A percentile compares a stretch with the other conserved stretches of the same genome.
These are phyloP conservation scores for Sutorius eximius DNA, from an alignment of 1,284 basidiomycete species.

Conservation along the genomic window DNA sequence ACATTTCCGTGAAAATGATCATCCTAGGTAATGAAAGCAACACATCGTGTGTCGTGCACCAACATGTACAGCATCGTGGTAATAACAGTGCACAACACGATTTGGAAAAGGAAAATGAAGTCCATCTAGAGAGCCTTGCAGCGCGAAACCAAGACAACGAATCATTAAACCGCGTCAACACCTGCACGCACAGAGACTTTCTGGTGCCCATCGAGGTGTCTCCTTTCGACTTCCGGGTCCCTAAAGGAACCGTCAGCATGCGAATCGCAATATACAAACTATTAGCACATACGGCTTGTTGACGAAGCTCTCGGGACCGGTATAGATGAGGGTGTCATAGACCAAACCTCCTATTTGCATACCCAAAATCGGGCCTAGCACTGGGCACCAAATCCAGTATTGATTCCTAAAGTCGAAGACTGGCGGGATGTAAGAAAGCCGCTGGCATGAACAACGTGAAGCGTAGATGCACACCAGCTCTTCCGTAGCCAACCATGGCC, in stretches of 20 bases:
- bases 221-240: constrained; percentile 8
- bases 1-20: background rate
- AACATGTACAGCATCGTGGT: too few species aligned
- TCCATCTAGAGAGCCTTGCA: background rate
- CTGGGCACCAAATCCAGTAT: constrained; percentile 78
- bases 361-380: constrained; percentile 59
- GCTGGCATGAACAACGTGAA: background rate
- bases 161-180: constrained; percentile 33
- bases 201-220: constrained; percentile 15
- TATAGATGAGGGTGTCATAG: constrained; percentile 56
- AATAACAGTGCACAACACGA: background rate
- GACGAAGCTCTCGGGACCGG: constrained; percentile 53
- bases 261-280: background rate
- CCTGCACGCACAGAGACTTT: background rate
- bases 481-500: constrained; percentile 61
- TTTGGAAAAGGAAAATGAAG: background rate
- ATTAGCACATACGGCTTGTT: constrained; percentile 47
- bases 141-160: background rate
- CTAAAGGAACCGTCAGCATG: constrained; percentile 12
- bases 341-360: constrained; percentile 50
- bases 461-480: constrained; percentile 33
- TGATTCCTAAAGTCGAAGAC: constrained; percentile 54
- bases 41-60: background rate
- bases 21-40: background rate
- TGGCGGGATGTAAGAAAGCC: constrained; percentile 12